phyloP scores from a whole-genome alignment of 176 grass and related monocot genomes.

The Zoysia pacifica region DNA sequence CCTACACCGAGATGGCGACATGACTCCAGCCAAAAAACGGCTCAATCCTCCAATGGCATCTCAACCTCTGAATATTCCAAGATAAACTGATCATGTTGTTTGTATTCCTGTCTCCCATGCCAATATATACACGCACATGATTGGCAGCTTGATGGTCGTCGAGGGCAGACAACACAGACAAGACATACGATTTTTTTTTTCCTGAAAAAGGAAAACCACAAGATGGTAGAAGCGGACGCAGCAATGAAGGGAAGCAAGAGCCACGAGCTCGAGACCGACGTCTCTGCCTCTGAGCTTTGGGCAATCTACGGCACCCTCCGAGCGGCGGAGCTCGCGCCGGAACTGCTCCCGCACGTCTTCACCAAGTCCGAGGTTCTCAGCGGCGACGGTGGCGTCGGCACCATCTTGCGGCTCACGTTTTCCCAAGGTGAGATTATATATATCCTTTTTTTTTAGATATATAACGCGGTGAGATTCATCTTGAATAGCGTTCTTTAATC shows the following conservation, averaged over 20 bases:
- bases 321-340: neutral
- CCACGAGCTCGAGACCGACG: conserved; percentile 28
- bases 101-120: neutral
- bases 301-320: conserved; percentile 9
- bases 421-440: conserved; percentile 27
- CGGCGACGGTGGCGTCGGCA: conserved; percentile 35
- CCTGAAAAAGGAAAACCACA: no score
- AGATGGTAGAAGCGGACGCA: neutral
- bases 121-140: neutral
- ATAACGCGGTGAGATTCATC: no score
- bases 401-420: conserved; percentile 28
- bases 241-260: conserved; percentile 40
- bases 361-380: neutral
- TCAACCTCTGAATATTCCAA: conserved; percentile 12
- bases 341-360: conserved; percentile 12
- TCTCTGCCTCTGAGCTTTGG: conserved; percentile 19
- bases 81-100: neutral
- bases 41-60: conserved; percentile 10
- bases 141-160: neutral
- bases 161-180: neutral
- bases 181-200: no score
- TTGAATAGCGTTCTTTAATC: neutral
- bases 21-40: neutral
- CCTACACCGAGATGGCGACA: neutral
- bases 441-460: no score